These are phyloP conservation scores for Tremella yokohamensis DNA, from an alignment of 768 basidiomycete genomes.

Conservation along the genomic window DNA sequence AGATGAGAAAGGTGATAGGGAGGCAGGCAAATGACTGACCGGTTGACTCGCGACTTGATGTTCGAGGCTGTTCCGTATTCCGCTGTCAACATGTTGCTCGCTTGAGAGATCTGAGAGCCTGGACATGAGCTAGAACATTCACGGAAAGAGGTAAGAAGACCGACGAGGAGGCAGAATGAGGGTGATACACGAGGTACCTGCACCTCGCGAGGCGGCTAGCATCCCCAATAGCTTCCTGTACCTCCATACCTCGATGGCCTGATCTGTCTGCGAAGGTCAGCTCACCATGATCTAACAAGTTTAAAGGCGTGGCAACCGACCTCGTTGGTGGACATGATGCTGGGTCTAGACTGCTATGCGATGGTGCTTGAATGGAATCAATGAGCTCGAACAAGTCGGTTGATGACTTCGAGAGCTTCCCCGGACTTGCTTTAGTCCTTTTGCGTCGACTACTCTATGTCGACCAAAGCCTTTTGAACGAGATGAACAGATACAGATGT, in stretches of 20 bases:
- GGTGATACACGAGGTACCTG: constrained; percentile 98
- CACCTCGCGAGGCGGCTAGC: constrained; percentile 88
- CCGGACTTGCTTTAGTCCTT: constrained; percentile 3
- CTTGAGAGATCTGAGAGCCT: constrained; percentile 79
- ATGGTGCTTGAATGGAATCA: neutral
- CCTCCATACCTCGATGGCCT: constrained; percentile 59
- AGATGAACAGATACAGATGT: neutral
- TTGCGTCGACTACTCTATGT: neutral
- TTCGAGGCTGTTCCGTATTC: constrained; percentile 99
- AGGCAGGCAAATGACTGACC: constrained; percentile 17
- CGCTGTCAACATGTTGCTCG: constrained; percentile 92
- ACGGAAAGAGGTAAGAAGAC: constrained; percentile 9
- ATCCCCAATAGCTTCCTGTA: constrained; percentile 99
- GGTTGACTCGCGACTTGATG: constrained; percentile 80
- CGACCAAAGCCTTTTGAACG: neutral
- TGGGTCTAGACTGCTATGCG: neutral
- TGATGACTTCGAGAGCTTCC: neutral
- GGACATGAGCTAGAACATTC: neutral
- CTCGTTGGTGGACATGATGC: constrained; percentile 20
- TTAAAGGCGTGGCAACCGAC: constrained; percentile 1
- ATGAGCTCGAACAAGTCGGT: neutral
- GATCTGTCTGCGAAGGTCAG: constrained; percentile 34
- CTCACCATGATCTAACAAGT: neutral
- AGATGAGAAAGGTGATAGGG: constrained; percentile 52
- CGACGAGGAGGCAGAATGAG: constrained; percentile 83